Percentiles rank a stretch among this genome's conserved stretches.
Evolutionary conservation across 257 asterid genomes (phyloP).

Genomic region (Gardenia jasminoides): DNA sequence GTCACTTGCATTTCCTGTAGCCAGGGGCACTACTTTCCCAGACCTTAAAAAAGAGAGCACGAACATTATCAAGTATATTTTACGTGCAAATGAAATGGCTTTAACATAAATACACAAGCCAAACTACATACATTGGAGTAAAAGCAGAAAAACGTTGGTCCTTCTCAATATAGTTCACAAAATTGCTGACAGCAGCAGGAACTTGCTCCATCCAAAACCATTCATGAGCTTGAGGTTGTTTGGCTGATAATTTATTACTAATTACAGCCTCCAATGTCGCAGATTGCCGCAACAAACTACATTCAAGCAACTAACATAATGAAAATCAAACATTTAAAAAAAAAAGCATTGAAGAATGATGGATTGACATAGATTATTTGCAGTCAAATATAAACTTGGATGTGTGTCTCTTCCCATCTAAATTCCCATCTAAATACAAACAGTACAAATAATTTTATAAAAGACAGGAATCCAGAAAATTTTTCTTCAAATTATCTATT

Average conservation of each 20-base stretch:
- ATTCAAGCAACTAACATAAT: conserved; percentile 27
- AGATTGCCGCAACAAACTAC: conserved; percentile 73
- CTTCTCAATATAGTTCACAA: conserved; percentile 67
- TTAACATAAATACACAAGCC: conserved; percentile 12
- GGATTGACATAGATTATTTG: neutral
- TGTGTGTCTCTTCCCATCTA: neutral
- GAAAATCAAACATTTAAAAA: neutral
- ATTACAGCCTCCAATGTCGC: conserved; percentile 83
- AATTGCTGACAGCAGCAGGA: conserved; percentile 66
- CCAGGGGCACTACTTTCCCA: conserved; percentile 46
- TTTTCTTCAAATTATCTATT: neutral
- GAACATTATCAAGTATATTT: neutral
- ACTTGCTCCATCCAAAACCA: conserved; percentile 94
- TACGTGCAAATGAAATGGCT: neutral
- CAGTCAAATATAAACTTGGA: neutral
- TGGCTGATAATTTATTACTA: conserved; percentile 65
- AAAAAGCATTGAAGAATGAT: neutral
- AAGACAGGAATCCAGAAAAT: neutral
- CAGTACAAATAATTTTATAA: neutral
- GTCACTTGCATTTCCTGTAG: conserved; percentile 59
- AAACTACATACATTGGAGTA: conserved; percentile 61
- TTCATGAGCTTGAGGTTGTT: conserved; percentile 71
- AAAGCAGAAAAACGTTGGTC: conserved; percentile 62
- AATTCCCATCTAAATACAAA: neutral
- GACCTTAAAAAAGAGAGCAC: conserved; percentile 42